phyloP scores from a whole-genome alignment of 192 early-diverging fungal species.

The Linnemannia elongata region DNA sequence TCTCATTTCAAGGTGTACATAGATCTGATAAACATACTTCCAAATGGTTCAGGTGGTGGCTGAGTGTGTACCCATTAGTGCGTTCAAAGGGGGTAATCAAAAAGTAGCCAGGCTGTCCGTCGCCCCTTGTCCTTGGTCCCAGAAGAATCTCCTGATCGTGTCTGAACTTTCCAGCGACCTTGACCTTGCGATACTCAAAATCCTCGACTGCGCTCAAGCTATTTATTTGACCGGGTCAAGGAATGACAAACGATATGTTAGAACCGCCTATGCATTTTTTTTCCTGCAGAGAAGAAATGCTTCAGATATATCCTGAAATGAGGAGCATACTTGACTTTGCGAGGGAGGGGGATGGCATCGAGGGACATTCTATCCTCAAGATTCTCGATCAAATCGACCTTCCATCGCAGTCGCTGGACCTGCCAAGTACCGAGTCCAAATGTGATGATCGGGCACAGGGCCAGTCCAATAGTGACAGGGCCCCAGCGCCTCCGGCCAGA shows the following conservation, averaged over 20 bases:
- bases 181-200: constrained; percentile 85
- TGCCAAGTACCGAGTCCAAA: constrained; percentile 92
- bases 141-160: constrained; percentile 87
- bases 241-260: not conserved
- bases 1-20: not conserved
- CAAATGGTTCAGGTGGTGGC: too few species aligned
- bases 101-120: constrained; percentile 79
- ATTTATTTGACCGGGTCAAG: constrained; percentile 15
- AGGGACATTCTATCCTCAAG: constrained; percentile 71
- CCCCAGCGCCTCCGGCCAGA: constrained; percentile 44
- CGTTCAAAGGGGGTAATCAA: constrained; percentile 83
- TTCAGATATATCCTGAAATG: too few species aligned
- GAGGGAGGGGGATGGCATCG: constrained; percentile 77
- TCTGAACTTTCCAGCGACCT: constrained; percentile 74
- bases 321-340: constrained; percentile 66
- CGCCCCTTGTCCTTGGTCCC: constrained; percentile 77
- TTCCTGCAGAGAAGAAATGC: not conserved
- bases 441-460: constrained; percentile 67
- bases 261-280: not conserved
- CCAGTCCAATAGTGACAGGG: constrained; percentile 49
- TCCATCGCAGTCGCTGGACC: constrained; percentile 89
- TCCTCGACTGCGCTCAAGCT: constrained; percentile 59
- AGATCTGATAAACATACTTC: not conserved
- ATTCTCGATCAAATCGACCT: constrained; percentile 83
- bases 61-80: constrained; percentile 64